These are phyloP conservation scores for Filobasidium floriforme DNA, from an alignment of 768 basidiomycete species.

Conservation along the genomic window DNA sequence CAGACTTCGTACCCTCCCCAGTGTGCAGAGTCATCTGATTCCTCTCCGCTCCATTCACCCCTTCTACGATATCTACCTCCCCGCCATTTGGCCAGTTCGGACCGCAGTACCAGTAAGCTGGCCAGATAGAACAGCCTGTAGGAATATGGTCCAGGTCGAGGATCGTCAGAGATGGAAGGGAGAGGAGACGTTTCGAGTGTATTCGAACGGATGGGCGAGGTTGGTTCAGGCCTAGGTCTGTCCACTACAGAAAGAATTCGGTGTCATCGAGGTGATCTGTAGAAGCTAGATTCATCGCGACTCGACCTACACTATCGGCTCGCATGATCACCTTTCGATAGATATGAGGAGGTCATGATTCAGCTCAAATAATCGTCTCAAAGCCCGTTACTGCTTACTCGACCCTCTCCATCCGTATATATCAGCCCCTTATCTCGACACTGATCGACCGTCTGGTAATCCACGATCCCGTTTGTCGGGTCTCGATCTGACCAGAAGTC, in stretches of 20 bases:
- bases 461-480: conserved; percentile 66
- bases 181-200: conserved; percentile 61
- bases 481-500: conserved; percentile 59
- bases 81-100: conserved; percentile 43
- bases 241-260: not conserved
- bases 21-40: conserved; percentile 18
- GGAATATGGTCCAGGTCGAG: conserved; percentile 66
- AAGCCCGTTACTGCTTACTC: conserved; percentile 1
- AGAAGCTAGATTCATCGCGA: too few species aligned
- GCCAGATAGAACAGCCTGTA: conserved; percentile 59
- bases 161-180: conserved; percentile 41
- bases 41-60: conserved; percentile 1
- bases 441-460: conserved; percentile 52
- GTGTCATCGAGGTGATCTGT: not conserved
- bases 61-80: conserved; percentile 8
- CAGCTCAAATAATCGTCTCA: not conserved
- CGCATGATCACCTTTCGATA: not conserved
- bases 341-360: not conserved
- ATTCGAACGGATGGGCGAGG: conserved; percentile 52
- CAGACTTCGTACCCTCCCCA: not conserved
- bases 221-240: not conserved
- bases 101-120: conserved; percentile 52
- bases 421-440: conserved; percentile 56
- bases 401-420: conserved; percentile 46
- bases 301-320: conserved; percentile 5